Percentiles rank a stretch among this genome's conserved stretches.
Evolutionary conservation across 2,329 filamentous ascomycete genomes (phyloP).

Genomic region (Fusarium transvaalense): DNA sequence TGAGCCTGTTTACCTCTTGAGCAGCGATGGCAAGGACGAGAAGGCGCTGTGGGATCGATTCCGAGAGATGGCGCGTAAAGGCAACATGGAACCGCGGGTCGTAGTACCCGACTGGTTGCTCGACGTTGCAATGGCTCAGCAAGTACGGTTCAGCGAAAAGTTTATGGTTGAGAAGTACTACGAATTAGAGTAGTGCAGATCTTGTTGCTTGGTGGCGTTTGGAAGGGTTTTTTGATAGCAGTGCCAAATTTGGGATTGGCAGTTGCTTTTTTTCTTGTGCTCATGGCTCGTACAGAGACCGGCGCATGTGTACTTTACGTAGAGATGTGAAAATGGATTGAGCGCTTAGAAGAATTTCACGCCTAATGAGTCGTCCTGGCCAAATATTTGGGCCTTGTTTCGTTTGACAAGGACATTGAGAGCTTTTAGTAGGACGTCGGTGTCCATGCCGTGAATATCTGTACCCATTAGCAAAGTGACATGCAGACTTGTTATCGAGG

Average conservation of each 20-base stretch:
- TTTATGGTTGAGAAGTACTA: slow-evolving; percentile 68
- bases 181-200: slow-evolving; percentile 27
- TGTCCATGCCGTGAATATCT: slow-evolving; percentile 93
- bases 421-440: slow-evolving; percentile 81
- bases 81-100: slow-evolving; percentile 83
- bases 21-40: slow-evolving; percentile 75
- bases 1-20: slow-evolving; percentile 87
- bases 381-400: slow-evolving; percentile 94
- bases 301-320: slow-evolving; percentile 30
- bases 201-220: slow-evolving; percentile 41
- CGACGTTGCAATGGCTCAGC: slow-evolving; percentile 88
- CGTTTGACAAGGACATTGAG: slow-evolving; percentile 86
- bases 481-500: not conserved
- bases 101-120: slow-evolving; percentile 91
- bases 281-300: slow-evolving; percentile 10
- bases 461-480: slow-evolving; percentile 18
- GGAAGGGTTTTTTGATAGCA: slow-evolving; percentile 21
- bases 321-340: slow-evolving; percentile 32
- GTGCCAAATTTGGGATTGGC: slow-evolving; percentile 23
- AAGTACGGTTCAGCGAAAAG: slow-evolving; percentile 74
- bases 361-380: slow-evolving; percentile 85
- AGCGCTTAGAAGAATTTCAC: slow-evolving; percentile 91
- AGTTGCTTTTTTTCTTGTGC: slow-evolving; percentile 13
- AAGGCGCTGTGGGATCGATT: slow-evolving; percentile 84
- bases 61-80: slow-evolving; percentile 79